A percentile compares a stretch with the other conserved stretches of the same genome.
Evolutionary conservation across 805 yeast genomes (phyloP).

Genomic region (Metschnikowia hibisci): DNA sequence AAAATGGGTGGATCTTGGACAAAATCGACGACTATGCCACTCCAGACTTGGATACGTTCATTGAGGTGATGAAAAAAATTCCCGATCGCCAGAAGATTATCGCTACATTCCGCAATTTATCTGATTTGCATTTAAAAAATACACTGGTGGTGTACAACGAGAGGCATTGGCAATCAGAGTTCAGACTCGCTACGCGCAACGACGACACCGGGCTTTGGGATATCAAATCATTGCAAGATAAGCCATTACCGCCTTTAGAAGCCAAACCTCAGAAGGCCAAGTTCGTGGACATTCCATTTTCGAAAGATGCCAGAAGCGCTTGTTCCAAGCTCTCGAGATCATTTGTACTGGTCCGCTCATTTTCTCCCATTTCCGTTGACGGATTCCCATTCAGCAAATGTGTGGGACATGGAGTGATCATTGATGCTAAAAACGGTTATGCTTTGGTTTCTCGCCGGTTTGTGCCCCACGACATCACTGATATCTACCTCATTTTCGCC

Average conservation of each 20-base stretch:
- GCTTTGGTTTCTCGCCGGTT: conserved; percentile 72
- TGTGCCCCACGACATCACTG: conserved; percentile 81
- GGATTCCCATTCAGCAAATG: conserved; percentile 62
- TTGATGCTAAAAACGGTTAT: conserved; percentile 77
- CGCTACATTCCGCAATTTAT: conserved; percentile 67
- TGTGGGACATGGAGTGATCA: conserved; percentile 70
- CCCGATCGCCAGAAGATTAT: conserved; percentile 76
- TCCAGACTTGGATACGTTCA: conserved; percentile 68
- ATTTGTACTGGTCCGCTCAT: conserved; percentile 65
- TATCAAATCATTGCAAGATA: conserved; percentile 49
- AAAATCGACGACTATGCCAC: conserved; percentile 71
- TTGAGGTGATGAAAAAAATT: conserved; percentile 70
- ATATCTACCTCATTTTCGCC: conserved; percentile 74
- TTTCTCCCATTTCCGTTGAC: conserved; percentile 69
- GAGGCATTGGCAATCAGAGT: conserved; percentile 78
- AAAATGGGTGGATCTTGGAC: conserved; percentile 77
- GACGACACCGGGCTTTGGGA: conserved; percentile 57
- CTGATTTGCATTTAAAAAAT: conserved; percentile 73
- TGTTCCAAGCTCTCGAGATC: conserved; percentile 59
- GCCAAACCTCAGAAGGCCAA: conserved; percentile 60
- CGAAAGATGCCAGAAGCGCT: conserved; percentile 36
- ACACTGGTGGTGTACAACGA: conserved; percentile 69
- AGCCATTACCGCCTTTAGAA: conserved; percentile 54
- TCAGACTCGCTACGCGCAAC: conserved; percentile 62
- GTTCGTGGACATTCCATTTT: conserved; percentile 65